Base-by-base conservation (phyloP, 2,329 filamentous ascomycete genomes). In the Aspergillus oerlinghausenensis region DNA sequence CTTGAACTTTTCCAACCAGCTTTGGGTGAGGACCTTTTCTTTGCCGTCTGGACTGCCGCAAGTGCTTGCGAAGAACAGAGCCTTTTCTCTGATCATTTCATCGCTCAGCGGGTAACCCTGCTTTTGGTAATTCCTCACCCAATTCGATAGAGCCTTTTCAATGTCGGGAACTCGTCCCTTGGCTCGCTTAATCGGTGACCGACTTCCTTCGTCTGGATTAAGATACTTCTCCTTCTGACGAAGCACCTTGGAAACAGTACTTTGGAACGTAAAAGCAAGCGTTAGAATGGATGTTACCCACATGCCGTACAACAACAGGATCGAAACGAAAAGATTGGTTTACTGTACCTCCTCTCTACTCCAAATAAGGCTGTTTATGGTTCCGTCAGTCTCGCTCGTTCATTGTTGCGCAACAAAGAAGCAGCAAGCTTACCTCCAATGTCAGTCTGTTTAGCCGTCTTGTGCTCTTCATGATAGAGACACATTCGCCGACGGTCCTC, bases 241-340 rank as follows among this genome's bases (percentile, higher is more conserved):
- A 62, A 99, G 76, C 55, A 97, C 94, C 73, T 99, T 99, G 54
- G 94, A 99, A n/a, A 99, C 94, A 50, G 94, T 99, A 78, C 94
- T 99, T 73, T 55, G 29, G 52, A 56, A 43, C 51, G 47, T 38
- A 40, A 48, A n/a, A 49, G 40, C 14, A 51, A 43, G 28, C 21
- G 58, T 63, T 55, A 63, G 62, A 62, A 49, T 38, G n/a, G 38
- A 10, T 21, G 32, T 23, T 25, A 38, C 23, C 45, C 8, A 50
- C 48, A 28, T 7, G 50, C 60, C 63, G 60, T 54, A 58, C 19
- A 47, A 23, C 14, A 11, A 14, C 8, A 47, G 14, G 14, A 17
- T 26, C 26, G 52, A 50, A 43, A 23, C 50, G 35, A 26, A 50
- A 23, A 28, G 49, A 51, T 54, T 51, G 45, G 55, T 51, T 52